Conservation (phyloP, 2,329 filamentous ascomycete species). For the Aspergillus udagawae region DNA sequence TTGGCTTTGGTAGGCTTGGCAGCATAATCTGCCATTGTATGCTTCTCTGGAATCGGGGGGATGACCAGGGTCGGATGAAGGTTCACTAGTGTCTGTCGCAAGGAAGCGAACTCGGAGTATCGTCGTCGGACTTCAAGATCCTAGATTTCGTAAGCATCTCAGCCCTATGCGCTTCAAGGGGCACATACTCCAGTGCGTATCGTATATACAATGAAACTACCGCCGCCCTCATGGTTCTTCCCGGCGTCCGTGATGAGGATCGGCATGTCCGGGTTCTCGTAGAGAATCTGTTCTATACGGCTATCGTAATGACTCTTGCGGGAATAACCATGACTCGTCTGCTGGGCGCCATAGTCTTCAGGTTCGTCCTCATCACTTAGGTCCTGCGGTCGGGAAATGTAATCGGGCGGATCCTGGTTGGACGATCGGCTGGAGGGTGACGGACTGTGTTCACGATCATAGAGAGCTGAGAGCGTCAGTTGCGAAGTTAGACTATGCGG, state of each 20-base stretch:
- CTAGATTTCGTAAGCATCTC: constrained; percentile 44
- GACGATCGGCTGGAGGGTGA: constrained; percentile 71
- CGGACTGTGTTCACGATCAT: constrained; percentile 59
- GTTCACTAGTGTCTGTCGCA: constrained; percentile 81
- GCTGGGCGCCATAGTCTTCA: constrained; percentile 46
- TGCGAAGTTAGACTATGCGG: neutral
- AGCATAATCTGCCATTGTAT: constrained; percentile 97
- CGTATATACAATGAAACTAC: constrained; percentile 94
- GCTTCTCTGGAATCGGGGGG: constrained; percentile 96
- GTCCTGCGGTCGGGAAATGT: constrained; percentile 49
- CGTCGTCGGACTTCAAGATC: constrained; percentile 91
- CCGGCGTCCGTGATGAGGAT: constrained; percentile 93
- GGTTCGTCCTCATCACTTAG: constrained; percentile 59
- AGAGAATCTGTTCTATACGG: constrained; percentile 93
- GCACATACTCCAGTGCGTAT: constrained; percentile 80
- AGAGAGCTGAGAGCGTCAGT: constrained; percentile 40
- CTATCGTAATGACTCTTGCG: constrained; percentile 86
- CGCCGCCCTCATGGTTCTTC: constrained; percentile 88
- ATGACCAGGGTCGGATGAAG: constrained; percentile 94
- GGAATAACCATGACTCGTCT: constrained; percentile 48
- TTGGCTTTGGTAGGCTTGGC: constrained; percentile 97
- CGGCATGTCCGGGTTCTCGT: constrained; percentile 85
- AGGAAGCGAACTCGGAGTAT: constrained; percentile 93
- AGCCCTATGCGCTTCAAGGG: constrained; percentile 5
- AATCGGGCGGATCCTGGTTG: constrained; percentile 61